Percentiles rank a stretch among this genome's conserved stretches.
Evolutionary conservation across 2,329 filamentous ascomycete species (phyloP).

Genomic region (Stagonosporopsis vannaccii): DNA sequence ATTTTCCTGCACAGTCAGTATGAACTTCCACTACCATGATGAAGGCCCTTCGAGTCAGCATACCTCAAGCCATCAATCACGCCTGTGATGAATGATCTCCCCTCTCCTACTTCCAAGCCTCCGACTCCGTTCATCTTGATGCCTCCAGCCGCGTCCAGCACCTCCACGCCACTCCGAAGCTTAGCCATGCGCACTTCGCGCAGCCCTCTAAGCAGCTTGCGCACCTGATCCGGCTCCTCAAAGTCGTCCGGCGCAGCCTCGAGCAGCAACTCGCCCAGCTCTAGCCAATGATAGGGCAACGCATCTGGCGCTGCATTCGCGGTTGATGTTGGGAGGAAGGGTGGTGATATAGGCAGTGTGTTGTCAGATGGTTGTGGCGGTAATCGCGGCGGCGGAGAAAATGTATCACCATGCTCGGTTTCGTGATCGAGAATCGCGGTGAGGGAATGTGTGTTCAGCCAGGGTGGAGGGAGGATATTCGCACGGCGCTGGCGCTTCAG

Average conservation of each 20-base stretch:
- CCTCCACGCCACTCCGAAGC: constrained; percentile 76
- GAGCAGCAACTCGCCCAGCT: constrained; percentile 85
- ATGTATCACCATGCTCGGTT: constrained; percentile 71
- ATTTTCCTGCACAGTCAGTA: constrained; percentile 66
- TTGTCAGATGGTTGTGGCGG: constrained; percentile 62
- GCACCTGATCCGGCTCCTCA: constrained; percentile 73
- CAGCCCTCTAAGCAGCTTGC: constrained; percentile 79
- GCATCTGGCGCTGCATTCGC: constrained; percentile 71
- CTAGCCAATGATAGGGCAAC: constrained; percentile 94
- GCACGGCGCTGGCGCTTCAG: constrained; percentile 93
- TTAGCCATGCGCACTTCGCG: constrained; percentile 90
- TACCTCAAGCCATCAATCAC: constrained; percentile 84
- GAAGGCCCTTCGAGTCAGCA: neutral
- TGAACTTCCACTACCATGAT: neutral
- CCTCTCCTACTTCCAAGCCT: constrained; percentile 91
- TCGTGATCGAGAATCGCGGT: constrained; percentile 81
- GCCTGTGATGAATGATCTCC: constrained; percentile 79
- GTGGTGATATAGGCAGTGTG: constrained; percentile 58
- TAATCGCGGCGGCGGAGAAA: constrained; percentile 80
- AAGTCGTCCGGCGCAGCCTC: constrained; percentile 87
- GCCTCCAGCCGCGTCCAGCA: constrained; percentile 73
- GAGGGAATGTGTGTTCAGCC: constrained; percentile 81
- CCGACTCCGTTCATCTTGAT: constrained; percentile 85
- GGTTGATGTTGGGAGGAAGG: constrained; percentile 80
- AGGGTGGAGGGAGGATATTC: constrained; percentile 89